A percentile compares a stretch with the other conserved stretches of the same genome.
Evolutionary conservation across 2,329 filamentous ascomycete species (phyloP).

Genomic region (Whalleya microplaca): DNA sequence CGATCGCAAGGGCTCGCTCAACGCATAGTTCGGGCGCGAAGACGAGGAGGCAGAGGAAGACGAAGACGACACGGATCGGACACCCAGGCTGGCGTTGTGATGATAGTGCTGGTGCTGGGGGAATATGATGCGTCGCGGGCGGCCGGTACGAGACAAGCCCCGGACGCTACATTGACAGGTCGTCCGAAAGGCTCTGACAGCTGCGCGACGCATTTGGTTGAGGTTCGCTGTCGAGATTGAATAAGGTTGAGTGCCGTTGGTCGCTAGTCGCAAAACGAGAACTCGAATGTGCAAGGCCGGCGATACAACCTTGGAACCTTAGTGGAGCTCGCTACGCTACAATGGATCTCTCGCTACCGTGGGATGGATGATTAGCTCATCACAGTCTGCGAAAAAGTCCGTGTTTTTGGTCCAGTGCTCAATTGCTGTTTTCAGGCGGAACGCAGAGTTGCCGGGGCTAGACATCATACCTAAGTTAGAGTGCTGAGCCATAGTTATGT

Average conservation of each 20-base stretch:
- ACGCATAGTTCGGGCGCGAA: conserved; percentile 40
- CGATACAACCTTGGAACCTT: neutral
- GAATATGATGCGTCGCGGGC: conserved; percentile 45
- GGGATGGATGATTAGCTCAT: neutral
- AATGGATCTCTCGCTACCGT: neutral
- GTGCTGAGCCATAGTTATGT: too few species aligned
- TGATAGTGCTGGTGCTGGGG: conserved; percentile 23
- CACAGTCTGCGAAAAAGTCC: neutral
- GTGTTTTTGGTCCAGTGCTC: conserved; percentile 20
- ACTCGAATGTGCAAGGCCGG: conserved; percentile 15
- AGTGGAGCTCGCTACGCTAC: conserved; percentile 9
- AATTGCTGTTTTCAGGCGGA: conserved; percentile 19
- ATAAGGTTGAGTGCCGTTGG: conserved; percentile 50
- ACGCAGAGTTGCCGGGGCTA: neutral
- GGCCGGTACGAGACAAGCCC: conserved; percentile 57
- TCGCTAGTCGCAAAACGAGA: conserved; percentile 21
- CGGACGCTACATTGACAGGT: conserved; percentile 67
- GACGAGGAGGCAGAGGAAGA: conserved; percentile 27
- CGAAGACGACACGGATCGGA: conserved; percentile 46
- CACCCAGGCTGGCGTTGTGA: conserved; percentile 34
- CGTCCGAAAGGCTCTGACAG: conserved; percentile 69
- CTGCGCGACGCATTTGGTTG: conserved; percentile 73
- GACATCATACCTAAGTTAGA: too few species aligned
- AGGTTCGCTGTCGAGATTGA: conserved; percentile 11
- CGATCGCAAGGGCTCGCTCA: conserved; percentile 58